phyloP scores from a whole-genome alignment of 2,329 filamentous ascomycete species.

The Periconia sp. region DNA sequence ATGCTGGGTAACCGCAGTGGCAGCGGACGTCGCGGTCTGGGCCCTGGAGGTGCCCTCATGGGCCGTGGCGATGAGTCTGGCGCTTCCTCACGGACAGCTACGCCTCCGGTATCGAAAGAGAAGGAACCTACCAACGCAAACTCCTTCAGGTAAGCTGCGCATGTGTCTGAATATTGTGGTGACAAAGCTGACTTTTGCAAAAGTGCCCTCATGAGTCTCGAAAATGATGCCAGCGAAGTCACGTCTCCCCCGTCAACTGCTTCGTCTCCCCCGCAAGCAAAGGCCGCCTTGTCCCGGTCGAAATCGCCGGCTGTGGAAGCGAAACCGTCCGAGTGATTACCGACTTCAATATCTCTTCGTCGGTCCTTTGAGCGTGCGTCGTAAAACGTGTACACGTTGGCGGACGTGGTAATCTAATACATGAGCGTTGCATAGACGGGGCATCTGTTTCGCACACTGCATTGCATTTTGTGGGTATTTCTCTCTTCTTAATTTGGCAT shows the following conservation, averaged over 20 bases:
- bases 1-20: slow-evolving; percentile 88
- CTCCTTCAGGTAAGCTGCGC: slow-evolving; percentile 81
- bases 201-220: slow-evolving; percentile 58
- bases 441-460: slow-evolving; percentile 43
- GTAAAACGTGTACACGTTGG: slow-evolving; percentile 39
- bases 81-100: slow-evolving; percentile 85
- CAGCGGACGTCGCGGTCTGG: slow-evolving; percentile 77
- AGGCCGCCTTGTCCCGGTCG: slow-evolving; percentile 40
- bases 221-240: slow-evolving; percentile 58
- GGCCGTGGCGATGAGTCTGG: slow-evolving; percentile 80
- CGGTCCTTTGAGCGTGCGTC: slow-evolving; percentile 33
- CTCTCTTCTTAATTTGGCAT: slow-evolving; percentile 20
- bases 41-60: slow-evolving; percentile 68
- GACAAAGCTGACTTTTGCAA: slow-evolving; percentile 18
- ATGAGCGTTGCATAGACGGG: slow-evolving; percentile 43
- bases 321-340: slow-evolving; percentile 43
- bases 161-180: neutral
- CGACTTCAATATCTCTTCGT: slow-evolving; percentile 26
- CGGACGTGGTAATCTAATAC: slow-evolving; percentile 43
- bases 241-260: slow-evolving; percentile 70
- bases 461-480: slow-evolving; percentile 38
- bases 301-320: slow-evolving; percentile 26
- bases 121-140: slow-evolving; percentile 75
- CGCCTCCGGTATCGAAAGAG: slow-evolving; percentile 70
- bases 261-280: slow-evolving; percentile 67